Evolutionary conservation across 768 basidiomycete genomes (phyloP), one percentile per base, ranked within the genome.

Genomic region (Phanerochaete carnosa): DNA sequence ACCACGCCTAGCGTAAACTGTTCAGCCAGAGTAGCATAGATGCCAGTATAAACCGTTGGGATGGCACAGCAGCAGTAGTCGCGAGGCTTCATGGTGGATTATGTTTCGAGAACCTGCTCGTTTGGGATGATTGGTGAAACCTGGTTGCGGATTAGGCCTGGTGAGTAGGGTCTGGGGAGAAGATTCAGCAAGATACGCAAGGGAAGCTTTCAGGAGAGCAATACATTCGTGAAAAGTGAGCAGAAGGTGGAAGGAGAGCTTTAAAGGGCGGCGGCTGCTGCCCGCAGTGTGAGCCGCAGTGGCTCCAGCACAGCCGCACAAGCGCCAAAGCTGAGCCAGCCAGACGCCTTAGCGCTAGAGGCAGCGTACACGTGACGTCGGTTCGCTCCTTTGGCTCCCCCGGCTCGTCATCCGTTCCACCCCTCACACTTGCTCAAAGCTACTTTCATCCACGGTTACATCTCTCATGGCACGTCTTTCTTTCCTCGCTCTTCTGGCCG

Each of bases 11-110:
- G 70, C 16, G 83, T 76, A 45, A 92, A 79, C 74, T 97, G 95
- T 71, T 96, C 92, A 0, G 77, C 71, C 52, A 98, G 73, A 29
- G 89, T 83, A 22, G 84, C 73, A 67, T 97, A 98, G 56, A 98
- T 91, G 32, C 97, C 97, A 62, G 86, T 82, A 76, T 99, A 96
- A 63, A 94, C 79, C 52, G 94, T 75, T 9, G 95, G 95, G 61
- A 98, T 89, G 46, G 95, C 95, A 68, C 91, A 93, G 73, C 94
- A 97, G 69, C 94, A 97, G 70, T 94, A 95, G 52, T 93, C 88
- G 76, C 92, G 84, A 54, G 87, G 75, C 72, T 87, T 90, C 88
- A 90, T 89, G 69, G 37, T 60, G 50, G 23, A 90, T 88, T 70
- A 90, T 89, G 69, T 32, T 59, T 50, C 29, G 65, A 67, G 70